Evolutionary conservation across 2,329 filamentous ascomycete species (phyloP).

Genomic region (Venturia asperata): DNA sequence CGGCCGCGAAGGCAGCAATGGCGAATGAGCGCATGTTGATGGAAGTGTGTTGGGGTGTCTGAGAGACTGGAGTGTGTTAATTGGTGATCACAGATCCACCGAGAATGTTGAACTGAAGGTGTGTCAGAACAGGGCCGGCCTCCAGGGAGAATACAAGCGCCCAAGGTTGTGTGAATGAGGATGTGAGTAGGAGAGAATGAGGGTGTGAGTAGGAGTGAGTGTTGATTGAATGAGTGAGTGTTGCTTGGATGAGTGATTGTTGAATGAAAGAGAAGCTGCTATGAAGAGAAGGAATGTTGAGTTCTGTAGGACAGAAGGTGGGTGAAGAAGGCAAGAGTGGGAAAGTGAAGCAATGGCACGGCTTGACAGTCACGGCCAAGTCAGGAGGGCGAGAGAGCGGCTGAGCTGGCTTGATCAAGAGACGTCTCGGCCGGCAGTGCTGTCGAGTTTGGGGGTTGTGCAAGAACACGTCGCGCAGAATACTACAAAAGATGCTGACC

Average conservation of each 20-base stretch:
- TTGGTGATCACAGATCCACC: conserved; percentile 16
- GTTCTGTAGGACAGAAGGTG: neutral
- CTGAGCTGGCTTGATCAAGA: neutral
- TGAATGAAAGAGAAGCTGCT: neutral
- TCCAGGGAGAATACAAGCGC: neutral
- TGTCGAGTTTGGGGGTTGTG: neutral
- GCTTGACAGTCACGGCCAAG: neutral
- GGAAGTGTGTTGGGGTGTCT: neutral
- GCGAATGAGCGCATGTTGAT: conserved; percentile 18
- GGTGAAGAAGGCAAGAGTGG: neutral
- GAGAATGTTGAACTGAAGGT: neutral
- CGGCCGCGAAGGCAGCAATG: conserved; percentile 18
- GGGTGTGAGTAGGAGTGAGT: neutral
- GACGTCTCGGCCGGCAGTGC: neutral
- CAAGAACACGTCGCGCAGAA: neutral
- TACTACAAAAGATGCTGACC: neutral
- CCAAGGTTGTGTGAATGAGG: neutral
- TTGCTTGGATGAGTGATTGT: neutral
- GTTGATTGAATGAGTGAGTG: neutral
- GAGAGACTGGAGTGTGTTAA: conserved; percentile 4
- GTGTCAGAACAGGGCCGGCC: conserved; percentile 4
- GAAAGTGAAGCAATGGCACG: neutral
- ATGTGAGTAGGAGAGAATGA: neutral
- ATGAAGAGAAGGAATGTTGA: neutral
- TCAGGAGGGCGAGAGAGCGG: neutral